Evolutionary conservation across 345 rosid species (phyloP), one percentile per base, ranked within the genome.

Genomic region (Chamaenerion angustifolium): DNA sequence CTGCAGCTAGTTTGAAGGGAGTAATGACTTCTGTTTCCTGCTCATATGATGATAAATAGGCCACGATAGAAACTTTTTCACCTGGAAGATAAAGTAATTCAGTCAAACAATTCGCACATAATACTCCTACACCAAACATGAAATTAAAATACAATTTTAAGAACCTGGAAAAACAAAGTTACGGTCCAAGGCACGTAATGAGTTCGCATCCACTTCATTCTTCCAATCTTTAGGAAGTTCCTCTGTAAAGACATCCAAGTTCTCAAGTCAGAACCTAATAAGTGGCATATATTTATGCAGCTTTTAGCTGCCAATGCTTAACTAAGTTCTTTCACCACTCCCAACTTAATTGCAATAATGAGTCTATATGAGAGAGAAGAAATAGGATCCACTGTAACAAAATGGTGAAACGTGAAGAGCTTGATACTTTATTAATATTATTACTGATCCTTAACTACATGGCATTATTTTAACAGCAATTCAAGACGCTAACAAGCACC

Each of bases 91-190:
- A 56, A 59, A 65, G 58, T 40, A 27, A 61, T 40, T 52, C 64
- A 31, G 49, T 52, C 52, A 37, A 41, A 55, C 37, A 51, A 43
- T 42, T 51, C 43, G 35, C 59, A 9, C 9, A 51, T 54, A 46
- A 40, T 27, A 18, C 18, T 45, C 23, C 19, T 10, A 16, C 15
- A 4, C n/a, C 19, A 35, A 14, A 37, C 21, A 41, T 46, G 17
- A 44, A 49, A 51, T 41, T 18, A 47, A 14, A 59, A n/a, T 12
- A 55, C 58, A 52, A 40, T 51, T 44, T 45, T 23, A 55, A 40
- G 40, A 70, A 85, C 97, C 99, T 27, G 95, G 94, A 60, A 93
- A 88, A 51, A 93, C 96, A 77, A 93, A 82, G 42, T 84, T 70
- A 21, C 95, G 88, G 68, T 81, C 96, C 62, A 80, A 56, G 7